Evolutionary conservation across 306 rosid genomes (phyloP).

Genomic region (Albizia julibrissin): DNA sequence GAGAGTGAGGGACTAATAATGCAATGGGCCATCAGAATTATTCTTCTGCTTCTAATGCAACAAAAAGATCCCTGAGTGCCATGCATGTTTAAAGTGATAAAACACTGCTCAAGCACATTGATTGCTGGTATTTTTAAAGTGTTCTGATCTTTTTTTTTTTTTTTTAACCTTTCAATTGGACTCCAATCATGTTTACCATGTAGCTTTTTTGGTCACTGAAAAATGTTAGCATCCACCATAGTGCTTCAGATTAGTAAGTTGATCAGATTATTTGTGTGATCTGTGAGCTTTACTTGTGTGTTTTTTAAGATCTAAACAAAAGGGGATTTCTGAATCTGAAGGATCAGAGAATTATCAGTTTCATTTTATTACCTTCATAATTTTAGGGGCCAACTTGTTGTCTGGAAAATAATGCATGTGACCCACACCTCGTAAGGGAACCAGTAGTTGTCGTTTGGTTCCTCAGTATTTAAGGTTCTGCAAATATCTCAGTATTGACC

Average conservation of each 20-base stretch:
- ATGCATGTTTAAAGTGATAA: constrained; percentile 51
- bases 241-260: not conserved
- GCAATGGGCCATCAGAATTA: constrained; percentile 52
- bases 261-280: not conserved
- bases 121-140: constrained; percentile 47
- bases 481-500: constrained; percentile 15
- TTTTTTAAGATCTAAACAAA: not conserved
- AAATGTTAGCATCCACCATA: not conserved
- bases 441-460: constrained; percentile 8
- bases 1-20: constrained; percentile 41
- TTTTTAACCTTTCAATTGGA: constrained; percentile 34
- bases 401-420: constrained; percentile 1
- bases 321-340: not conserved
- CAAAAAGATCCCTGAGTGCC: constrained; percentile 49
- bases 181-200: constrained; percentile 25
- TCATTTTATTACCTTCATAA: constrained; percentile 1
- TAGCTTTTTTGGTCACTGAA: not conserved
- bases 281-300: not conserved
- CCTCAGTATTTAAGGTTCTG: constrained; percentile 10
- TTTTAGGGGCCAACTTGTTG: constrained; percentile 18
- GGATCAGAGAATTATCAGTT: constrained; percentile 9
- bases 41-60: constrained; percentile 58
- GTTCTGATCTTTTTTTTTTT: constrained; percentile 24
- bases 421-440: constrained; percentile 26
- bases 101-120: constrained; percentile 40